Base-by-base conservation (phyloP, 352 stramenopile species). In the Globisporangium orthogonon region DNA sequence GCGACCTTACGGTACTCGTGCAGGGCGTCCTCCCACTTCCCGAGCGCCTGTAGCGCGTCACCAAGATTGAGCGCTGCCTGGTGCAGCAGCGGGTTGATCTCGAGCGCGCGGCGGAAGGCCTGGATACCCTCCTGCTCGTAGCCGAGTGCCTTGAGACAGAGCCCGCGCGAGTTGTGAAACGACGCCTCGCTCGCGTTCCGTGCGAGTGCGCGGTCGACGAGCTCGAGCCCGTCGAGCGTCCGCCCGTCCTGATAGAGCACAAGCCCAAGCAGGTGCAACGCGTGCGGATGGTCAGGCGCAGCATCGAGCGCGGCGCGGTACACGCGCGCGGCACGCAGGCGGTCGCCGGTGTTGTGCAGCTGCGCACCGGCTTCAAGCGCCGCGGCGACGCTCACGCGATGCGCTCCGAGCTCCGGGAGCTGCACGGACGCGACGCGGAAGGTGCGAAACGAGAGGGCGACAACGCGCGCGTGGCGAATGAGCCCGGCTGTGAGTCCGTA, bases 401-500 rank as follows among this genome's bases (percentile, higher is more conserved):
- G 70, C 7, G 48, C 43, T 3, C 39, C 45, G 0, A 67, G 50
- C 2, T 58, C 61, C 7, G 65, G 54, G 18, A 78, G 39, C 0
- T 70, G 31, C 30, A 90, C 56, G 0, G 76, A 82, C 0, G 63
- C 81, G 15, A 91, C 79, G 7, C 76, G 63, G 52, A 94, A 89
- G 7, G 67, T 73, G 1, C 83, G 72, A 56, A 78, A 78, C 13
- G 83, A 94, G 13, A 87, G 57, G 7, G 68, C 79, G 14, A 91
- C 57, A 45, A 89, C 65, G 29, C 72, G 69, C 23, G 70, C 75
- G 45, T 55, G 18, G 54, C 71, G 74, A 39, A 87, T 61, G 4
- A 94, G 70, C 4, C 70, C 71, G 1, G 73, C 79, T 5, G 70
- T 75, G 28, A 94, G 59, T 9, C 61, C 58, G 54, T 94, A 94